Evolutionary conservation across 2,329 filamentous ascomycete species (phyloP), one percentile per base, ranked within the genome.

Genomic region (Tolypocladium pustulatum): DNA sequence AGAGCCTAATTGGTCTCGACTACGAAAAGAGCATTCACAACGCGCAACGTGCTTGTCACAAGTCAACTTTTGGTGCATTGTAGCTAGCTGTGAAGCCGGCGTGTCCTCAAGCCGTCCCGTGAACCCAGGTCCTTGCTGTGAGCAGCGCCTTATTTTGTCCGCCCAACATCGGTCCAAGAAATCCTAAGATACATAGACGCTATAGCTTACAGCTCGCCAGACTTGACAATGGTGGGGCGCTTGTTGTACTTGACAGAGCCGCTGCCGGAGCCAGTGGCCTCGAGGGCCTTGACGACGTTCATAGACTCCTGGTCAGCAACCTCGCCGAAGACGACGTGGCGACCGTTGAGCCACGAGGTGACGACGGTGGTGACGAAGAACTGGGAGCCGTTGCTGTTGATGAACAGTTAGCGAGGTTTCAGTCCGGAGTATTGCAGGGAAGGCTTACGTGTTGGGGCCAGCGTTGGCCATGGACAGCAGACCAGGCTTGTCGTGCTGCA

Each of bases 291-390:
- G 73, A 88, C 83, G 59, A 86, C 64, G 36, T 74, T 68, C 72
- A 84, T 65, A 59, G 76, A 79, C 52, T 73, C 64, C 1, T 72
- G 61, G 62, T 81, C 78, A 60, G 77, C 77, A 54, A 92, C 88
- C 78, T 89, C 80, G 72, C 90, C 90, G 77, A 92, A 92, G 72
- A 91, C 89, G 75, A 91, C 88, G 81, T 94, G 90, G 74, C 88
- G 88, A 71, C 84, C 84, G 73, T 94, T 83, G 66, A 94, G 81
- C 82, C 96, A 96, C 58, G 87, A 86, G 61, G 94, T 97, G 61
- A 86, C 82, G 56, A 96, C 91, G 59, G 93, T 97, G 69, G 93
- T 97, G 73, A 97, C 80, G 82, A 97, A 97, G 83, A 97, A 97
- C 77, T 97, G 93, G 56, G 90, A 96, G 69, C 94, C 94, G 79